These are phyloP conservation scores for Ceratocystis cacaofunesta DNA, from an alignment of 2,329 filamentous ascomycete genomes.

Conservation along the genomic window DNA sequence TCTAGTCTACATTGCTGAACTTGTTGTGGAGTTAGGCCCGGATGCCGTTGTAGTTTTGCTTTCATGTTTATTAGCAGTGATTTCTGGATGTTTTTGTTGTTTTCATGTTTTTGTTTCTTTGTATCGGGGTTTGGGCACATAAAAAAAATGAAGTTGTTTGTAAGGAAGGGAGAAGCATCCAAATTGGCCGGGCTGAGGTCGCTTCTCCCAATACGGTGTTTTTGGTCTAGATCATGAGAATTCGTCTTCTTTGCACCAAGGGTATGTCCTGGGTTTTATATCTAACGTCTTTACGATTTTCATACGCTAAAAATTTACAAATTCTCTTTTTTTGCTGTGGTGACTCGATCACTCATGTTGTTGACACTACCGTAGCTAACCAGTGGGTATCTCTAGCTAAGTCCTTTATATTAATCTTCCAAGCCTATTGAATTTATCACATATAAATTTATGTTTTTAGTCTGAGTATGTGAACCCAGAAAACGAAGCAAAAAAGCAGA, in stretches of 20 bases:
- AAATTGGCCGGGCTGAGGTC: not conserved
- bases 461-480: not conserved
- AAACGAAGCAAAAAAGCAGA: not conserved
- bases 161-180: not conserved
- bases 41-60: constrained; percentile 1
- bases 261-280: not conserved
- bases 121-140: not conserved
- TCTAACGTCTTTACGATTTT: constrained; percentile 2
- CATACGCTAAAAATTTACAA: not conserved
- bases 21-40: not conserved
- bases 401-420: not conserved
- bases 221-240: not conserved
- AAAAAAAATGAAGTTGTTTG: not conserved
- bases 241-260: not conserved
- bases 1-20: constrained; percentile 32
- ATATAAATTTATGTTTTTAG: not conserved
- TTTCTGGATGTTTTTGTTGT: not conserved
- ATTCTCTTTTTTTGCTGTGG: not conserved
- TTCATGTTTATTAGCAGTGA: not conserved
- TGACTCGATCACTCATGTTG: not conserved
- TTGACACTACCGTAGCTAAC: no score
- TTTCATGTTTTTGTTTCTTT: constrained; percentile 1
- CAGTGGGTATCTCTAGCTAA: not conserved
- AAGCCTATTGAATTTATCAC: not conserved
- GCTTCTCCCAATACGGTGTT: not conserved